phyloP scores from a whole-genome alignment of 2,329 filamentous ascomycete species.

The Verticillium isaacii region DNA sequence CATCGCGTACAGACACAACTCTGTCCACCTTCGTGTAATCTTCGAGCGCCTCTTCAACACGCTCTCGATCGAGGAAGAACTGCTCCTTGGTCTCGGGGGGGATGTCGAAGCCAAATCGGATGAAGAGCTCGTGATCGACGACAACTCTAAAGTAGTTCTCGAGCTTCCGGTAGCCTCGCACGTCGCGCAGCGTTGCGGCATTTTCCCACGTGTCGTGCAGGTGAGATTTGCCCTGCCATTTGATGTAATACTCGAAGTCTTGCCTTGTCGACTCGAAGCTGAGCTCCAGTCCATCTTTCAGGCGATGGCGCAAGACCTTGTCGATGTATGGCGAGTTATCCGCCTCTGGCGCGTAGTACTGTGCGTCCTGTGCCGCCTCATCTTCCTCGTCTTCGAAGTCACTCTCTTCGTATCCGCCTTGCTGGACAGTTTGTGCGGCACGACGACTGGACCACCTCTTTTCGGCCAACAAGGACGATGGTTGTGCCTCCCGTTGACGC shows the following conservation, averaged over 20 bases:
- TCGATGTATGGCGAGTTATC: conserved; percentile 85
- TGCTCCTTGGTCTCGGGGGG: conserved; percentile 85
- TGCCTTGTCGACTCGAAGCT: conserved; percentile 55
- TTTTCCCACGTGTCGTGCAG: conserved; percentile 95
- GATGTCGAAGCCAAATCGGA: conserved; percentile 70
- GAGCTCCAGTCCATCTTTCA: conserved; percentile 63
- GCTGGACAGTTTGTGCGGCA: conserved; percentile 69
- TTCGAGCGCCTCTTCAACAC: conserved; percentile 79
- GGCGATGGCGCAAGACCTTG: conserved; percentile 79
- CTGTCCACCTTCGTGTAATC: conserved; percentile 92
- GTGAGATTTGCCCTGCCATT: conserved; percentile 95
- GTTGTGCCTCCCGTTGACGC: conserved; percentile 63
- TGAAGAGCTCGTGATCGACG: conserved; percentile 73
- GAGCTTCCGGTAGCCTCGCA: conserved; percentile 79
- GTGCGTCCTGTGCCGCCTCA: conserved; percentile 49
- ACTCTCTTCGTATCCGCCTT: conserved; percentile 61
- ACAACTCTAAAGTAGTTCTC: conserved; percentile 93
- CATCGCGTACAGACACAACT: conserved; percentile 78
- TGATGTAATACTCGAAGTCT: conserved; percentile 89
- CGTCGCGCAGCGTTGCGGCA: conserved; percentile 66
- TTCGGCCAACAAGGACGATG: conserved; percentile 65
- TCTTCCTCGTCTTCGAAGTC: conserved; percentile 63
- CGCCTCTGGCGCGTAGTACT: conserved; percentile 67
- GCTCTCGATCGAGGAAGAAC: conserved; percentile 91
- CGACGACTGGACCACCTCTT: conserved; percentile 89